Conservation (phyloP, 768 basidiomycete genomes). For the Udeniomyces megalosporus region DNA sequence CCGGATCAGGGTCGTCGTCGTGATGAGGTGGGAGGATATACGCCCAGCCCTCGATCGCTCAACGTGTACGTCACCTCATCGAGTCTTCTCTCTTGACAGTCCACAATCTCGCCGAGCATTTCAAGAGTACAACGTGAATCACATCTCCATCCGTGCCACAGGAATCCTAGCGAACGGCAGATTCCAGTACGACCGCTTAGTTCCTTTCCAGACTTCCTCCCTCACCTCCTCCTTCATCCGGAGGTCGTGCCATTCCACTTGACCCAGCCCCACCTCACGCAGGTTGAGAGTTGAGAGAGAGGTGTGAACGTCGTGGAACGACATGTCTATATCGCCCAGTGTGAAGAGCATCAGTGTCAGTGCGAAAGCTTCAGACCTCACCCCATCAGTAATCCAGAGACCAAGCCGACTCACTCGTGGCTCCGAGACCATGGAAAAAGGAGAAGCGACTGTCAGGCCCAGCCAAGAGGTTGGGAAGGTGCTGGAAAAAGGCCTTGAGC, state of each 20-base stretch:
- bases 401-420: slow-evolving; percentile 71
- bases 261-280: slow-evolving; percentile 51
- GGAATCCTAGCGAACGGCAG: slow-evolving; percentile 51
- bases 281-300: slow-evolving; percentile 71
- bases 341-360: neutral
- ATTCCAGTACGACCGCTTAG: slow-evolving; percentile 43
- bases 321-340: neutral
- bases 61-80: no score
- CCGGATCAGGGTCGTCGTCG: no score
- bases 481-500: slow-evolving; percentile 64
- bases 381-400: no score
- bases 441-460: slow-evolving; percentile 65
- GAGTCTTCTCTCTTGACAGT: no score
- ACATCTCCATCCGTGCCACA: slow-evolving; percentile 22
- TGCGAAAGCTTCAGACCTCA: no score
- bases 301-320: slow-evolving; percentile 45
- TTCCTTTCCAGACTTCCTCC: slow-evolving; percentile 53
- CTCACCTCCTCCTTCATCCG: slow-evolving; percentile 43
- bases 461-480: slow-evolving; percentile 56
- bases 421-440: slow-evolving; percentile 95
- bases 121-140: no score
- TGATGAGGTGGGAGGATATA: no score
- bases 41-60: no score
- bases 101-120: no score
- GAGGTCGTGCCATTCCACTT: slow-evolving; percentile 66